phyloP scores from a whole-genome alignment of 2,329 filamentous ascomycete genomes.

The Cercospora sesami region DNA sequence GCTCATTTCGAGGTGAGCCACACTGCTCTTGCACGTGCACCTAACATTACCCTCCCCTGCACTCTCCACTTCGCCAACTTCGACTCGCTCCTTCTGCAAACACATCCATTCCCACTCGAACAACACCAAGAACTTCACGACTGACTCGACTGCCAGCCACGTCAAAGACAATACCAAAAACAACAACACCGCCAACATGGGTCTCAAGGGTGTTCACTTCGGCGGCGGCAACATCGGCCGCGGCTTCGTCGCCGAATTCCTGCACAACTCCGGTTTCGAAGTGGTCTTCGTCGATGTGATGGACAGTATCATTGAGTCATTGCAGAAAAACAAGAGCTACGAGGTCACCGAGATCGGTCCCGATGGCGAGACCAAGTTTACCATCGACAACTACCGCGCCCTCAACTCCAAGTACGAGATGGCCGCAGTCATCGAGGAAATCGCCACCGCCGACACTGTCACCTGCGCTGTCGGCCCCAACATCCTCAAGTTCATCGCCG shows the following conservation, averaged over 20 bases:
- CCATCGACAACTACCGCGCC: slow-evolving; percentile 92
- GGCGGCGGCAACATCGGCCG: slow-evolving; percentile 57
- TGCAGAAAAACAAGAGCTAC: slow-evolving; percentile 77
- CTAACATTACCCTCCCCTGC: not conserved
- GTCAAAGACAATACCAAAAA: slow-evolving; percentile 11
- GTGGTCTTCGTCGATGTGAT: slow-evolving; percentile 96
- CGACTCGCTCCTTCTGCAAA: not conserved
- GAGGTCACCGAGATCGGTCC: slow-evolving; percentile 89
- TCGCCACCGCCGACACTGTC: slow-evolving; percentile 82
- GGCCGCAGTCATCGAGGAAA: slow-evolving; percentile 77
- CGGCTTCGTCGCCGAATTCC: slow-evolving; percentile 83
- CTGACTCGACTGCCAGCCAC: slow-evolving; percentile 8
- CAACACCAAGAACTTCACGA: not conserved
- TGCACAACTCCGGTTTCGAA: slow-evolving; percentile 92
- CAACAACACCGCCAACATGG: slow-evolving; percentile 31
- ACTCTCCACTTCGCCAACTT: slow-evolving; percentile 1
- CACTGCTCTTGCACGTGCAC: not conserved
- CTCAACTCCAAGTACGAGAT: slow-evolving; percentile 92
- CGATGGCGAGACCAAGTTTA: slow-evolving; percentile 76
- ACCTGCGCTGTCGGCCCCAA: slow-evolving; percentile 97
- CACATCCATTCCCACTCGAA: not conserved
- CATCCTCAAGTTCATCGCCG: slow-evolving; percentile 93
- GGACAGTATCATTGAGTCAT: slow-evolving; percentile 73
- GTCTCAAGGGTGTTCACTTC: slow-evolving; percentile 54
- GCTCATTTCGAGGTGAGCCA: slow-evolving; percentile 9